Conservation (phyloP, 371 early-diverging fungal genomes). For the Mortierella sp. region DNA sequence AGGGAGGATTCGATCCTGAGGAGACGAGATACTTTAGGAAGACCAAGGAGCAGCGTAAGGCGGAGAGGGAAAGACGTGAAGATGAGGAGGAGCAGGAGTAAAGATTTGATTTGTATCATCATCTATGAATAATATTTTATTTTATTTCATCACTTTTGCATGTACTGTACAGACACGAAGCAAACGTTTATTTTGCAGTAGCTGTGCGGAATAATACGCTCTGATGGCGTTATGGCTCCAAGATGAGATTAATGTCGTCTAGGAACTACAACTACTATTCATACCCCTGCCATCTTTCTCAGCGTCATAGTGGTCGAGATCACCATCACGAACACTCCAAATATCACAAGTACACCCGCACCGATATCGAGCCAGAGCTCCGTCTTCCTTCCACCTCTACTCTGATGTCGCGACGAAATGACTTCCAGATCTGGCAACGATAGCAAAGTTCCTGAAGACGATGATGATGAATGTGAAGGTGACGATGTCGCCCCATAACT, state of each 20-base stretch:
- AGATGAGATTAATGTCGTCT: no score
- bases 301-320: constrained; percentile 54
- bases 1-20: constrained; percentile 83
- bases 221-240: no score
- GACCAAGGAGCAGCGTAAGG: constrained; percentile 55
- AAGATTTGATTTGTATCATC: not conserved
- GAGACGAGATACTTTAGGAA: constrained; percentile 79
- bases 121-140: no score
- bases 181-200: no score
- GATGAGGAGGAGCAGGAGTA: constrained; percentile 18
- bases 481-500: constrained; percentile 12
- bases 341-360: constrained; percentile 54
- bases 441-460: constrained; percentile 1
- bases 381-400: constrained; percentile 16
- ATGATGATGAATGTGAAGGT: not conserved
- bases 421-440: not conserved
- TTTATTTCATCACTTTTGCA: no score
- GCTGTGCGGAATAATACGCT: no score
- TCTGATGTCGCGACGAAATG: not conserved
- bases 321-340: constrained; percentile 62
- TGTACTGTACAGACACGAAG: no score
- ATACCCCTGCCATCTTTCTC: constrained; percentile 29
- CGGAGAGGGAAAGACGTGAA: constrained; percentile 36
- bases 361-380: constrained; percentile 51
- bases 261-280: no score